Evolutionary conservation across 1,284 basidiomycete genomes (phyloP).

Genomic region (Melampsora americana): DNA sequence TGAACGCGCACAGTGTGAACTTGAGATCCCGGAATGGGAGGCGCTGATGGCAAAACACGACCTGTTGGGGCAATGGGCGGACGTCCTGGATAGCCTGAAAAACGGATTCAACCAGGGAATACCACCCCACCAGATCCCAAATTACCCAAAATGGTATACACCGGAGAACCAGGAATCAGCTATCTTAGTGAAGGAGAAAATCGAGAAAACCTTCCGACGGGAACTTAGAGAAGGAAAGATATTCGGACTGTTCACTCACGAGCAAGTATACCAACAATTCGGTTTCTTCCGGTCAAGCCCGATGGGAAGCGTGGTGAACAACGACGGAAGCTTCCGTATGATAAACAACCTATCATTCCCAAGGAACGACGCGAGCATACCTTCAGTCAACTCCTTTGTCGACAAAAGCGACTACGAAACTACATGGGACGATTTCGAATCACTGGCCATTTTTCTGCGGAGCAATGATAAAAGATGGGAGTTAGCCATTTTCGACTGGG

Average conservation of each 20-base stretch:
- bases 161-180: conserved; percentile 6
- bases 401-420: not conserved
- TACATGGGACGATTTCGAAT: conserved; percentile 13
- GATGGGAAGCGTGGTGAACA: not conserved
- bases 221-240: not conserved
- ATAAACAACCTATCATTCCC: not conserved
- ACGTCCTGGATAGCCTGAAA: not conserved
- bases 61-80: too few species aligned
- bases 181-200: not conserved
- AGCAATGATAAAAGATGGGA: not conserved
- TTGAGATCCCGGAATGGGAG: too few species aligned
- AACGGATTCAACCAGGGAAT: conserved; percentile 20
- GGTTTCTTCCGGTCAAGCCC: conserved; percentile 18
- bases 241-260: not conserved
- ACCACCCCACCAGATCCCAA: not conserved
- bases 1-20: too few species aligned
- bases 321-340: not conserved
- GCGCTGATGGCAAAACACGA: too few species aligned
- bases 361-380: not conserved
- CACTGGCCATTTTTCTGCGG: not conserved
- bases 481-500: conserved; percentile 11
- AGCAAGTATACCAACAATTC: not conserved
- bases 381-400: conserved; percentile 12
- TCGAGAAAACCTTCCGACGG: not conserved
- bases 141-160: not conserved